Percentiles rank a stretch among this genome's conserved stretches.
Conservation (phyloP, 495 filamentous ascomycete species). For the Aspergillus conjunctus region DNA sequence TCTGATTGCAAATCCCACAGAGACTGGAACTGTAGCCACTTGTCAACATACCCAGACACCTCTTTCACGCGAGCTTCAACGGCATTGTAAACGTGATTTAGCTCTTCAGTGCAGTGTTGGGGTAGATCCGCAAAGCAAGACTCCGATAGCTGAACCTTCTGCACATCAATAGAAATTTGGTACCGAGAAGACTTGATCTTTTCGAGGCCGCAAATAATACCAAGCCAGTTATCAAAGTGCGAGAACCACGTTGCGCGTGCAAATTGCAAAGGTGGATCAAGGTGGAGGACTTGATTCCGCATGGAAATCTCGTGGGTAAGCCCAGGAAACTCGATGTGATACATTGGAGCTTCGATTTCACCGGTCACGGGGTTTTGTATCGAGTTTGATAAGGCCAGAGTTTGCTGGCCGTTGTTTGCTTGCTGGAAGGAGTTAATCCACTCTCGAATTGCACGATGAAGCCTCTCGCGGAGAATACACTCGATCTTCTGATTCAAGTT, state of each 20-base stretch:
- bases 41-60: conserved; percentile 83
- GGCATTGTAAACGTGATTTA: conserved; percentile 75
- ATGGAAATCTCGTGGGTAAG: conserved; percentile 91
- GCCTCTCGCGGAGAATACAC: conserved; percentile 68
- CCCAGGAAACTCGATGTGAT: conserved; percentile 53
- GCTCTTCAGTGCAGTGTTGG: conserved; percentile 70
- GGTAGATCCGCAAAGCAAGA: conserved; percentile 86
- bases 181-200: conserved; percentile 94
- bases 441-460: conserved; percentile 74
- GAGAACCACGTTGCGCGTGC: conserved; percentile 91
- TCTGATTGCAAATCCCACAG: conserved; percentile 97
- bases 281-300: conserved; percentile 92
- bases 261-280: conserved; percentile 90
- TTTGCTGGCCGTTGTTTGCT: conserved; percentile 48
- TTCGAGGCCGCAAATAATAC: conserved; percentile 84
- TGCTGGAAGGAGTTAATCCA: conserved; percentile 85
- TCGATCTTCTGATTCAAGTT: conserved; percentile 84
- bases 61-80: conserved; percentile 77
- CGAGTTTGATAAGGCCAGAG: conserved; percentile 22
- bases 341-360: conserved; percentile 51
- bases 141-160: conserved; percentile 60
- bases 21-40: conserved; percentile 98
- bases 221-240: conserved; percentile 91
- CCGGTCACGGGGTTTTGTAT: conserved; percentile 40
- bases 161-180: conserved; percentile 75